Percentiles rank a stretch among this genome's conserved stretches.
These are phyloP conservation scores for Platismatia glauca DNA, from an alignment of 495 filamentous ascomycete genomes.

Conservation along the genomic window DNA sequence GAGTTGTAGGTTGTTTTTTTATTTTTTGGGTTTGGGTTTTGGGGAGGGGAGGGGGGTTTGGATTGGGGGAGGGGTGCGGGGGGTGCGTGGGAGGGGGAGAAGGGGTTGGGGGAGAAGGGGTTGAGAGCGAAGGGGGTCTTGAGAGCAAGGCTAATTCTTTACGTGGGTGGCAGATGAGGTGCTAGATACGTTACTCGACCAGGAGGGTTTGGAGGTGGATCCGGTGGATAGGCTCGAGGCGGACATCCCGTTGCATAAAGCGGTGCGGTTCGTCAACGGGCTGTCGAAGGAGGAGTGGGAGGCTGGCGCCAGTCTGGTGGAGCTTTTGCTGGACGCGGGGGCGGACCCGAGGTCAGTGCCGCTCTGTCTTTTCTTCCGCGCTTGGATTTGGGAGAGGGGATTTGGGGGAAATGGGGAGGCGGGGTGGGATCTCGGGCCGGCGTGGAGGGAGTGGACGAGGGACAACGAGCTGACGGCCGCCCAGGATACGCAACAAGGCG, in stretches of 20 bases:
- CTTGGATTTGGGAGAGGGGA: no score
- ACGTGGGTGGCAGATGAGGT: slow-evolving; percentile 56
- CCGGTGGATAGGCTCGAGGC: slow-evolving; percentile 68
- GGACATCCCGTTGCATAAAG: slow-evolving; percentile 85
- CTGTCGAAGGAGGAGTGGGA: slow-evolving; percentile 19
- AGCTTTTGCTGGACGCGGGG: slow-evolving; percentile 90
- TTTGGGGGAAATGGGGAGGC: no score
- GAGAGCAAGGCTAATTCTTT: not conserved
- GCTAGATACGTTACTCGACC: slow-evolving; percentile 87
- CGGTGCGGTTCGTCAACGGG: slow-evolving; percentile 74
- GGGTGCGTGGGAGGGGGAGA: not conserved
- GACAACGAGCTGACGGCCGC: not conserved
- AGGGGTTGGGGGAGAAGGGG: not conserved
- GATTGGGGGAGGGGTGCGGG: not conserved
- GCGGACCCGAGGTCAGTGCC: slow-evolving; percentile 53
- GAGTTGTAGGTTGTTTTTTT: slow-evolving; percentile 54
- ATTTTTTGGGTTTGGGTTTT: no score
- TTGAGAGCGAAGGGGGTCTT: not conserved
- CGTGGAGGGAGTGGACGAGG: not conserved
- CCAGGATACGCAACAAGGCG: slow-evolving; percentile 59
- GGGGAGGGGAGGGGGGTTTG: not conserved
- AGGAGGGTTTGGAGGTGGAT: slow-evolving; percentile 91
- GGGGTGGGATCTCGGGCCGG: no score
- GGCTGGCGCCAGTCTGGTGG: slow-evolving; percentile 33
- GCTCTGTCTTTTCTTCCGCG: not conserved